Base-by-base conservation (phyloP, 2,329 filamentous ascomycete genomes). In the Stachybotrys chlorohalonatus region DNA sequence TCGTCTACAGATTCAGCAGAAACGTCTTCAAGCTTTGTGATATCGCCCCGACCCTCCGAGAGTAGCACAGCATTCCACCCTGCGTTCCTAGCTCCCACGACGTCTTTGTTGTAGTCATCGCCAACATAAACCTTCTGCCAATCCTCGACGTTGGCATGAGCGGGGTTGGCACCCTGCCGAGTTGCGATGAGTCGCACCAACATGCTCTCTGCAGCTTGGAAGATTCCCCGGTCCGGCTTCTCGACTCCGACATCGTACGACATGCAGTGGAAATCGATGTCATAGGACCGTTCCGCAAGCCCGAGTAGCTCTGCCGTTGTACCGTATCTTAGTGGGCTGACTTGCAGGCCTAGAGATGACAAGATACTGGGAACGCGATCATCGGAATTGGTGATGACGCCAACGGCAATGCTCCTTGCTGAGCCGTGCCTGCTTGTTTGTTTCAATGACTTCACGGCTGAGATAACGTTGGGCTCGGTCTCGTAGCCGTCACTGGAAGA, bases 321-420 rank as follows among this genome's bases (percentile, higher is more conserved):
- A 16, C 64, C 66, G 45, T 66, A 66, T 9, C 69, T 66, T 39
- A 68, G 47, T 0, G 72, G 68, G 53, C 71, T 73, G 2, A 84
- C 70, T 2, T 63, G 65, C 31, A 86, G 60, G 1, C 79, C 80
- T 5, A 85, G 67, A 0, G 79, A 80, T 0, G 72, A 66, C 5
- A 86, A 65, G 24, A 86, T 74, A 31, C 66, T 66, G 0, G 77
- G 74, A 0, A 85, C 78, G n/a, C 83, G 73, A 62, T 81, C 75
- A 59, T 87, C 83, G 0, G 82, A 85, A 63, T 86, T 86, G 11
- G 82, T 82, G 52, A 86, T 74, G 6, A 86, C 71, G 31, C 82
- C 83, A 6, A 83, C 68, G 1, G 82, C 68, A 5, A 76, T 70
- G 11, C 24, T 24, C 24, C 24, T 24, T 24, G 24, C 24, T 2